Evolutionary conservation across 1,284 basidiomycete species (phyloP).

Genomic region (Ganoderma lucidum): DNA sequence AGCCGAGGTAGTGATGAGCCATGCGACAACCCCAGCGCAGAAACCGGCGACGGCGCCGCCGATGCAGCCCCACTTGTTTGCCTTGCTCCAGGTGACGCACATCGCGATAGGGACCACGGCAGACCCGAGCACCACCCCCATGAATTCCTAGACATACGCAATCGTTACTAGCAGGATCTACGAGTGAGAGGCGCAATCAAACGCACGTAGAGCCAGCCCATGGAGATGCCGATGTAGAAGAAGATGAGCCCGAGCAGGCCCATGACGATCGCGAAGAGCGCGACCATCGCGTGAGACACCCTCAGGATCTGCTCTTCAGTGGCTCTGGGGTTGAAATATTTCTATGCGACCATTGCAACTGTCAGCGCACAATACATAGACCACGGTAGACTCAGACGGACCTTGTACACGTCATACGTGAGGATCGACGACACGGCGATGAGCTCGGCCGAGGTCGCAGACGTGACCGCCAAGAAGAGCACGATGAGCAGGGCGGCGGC

Average conservation of each 20-base stretch:
- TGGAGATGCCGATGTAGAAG: slow-evolving; percentile 88
- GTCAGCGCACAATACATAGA: neutral
- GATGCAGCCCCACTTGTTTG: slow-evolving; percentile 86
- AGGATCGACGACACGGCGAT: slow-evolving; percentile 86
- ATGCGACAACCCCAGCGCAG: slow-evolving; percentile 73
- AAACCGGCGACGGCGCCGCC: slow-evolving; percentile 79
- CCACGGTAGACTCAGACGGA: slow-evolving; percentile 19
- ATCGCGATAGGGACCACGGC: slow-evolving; percentile 89
- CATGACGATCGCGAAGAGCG: slow-evolving; percentile 80
- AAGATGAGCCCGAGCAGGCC: slow-evolving; percentile 87
- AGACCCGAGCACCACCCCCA: slow-evolving; percentile 86
- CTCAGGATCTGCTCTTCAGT: slow-evolving; percentile 65
- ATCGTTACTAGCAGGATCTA: too few relatives aligned
- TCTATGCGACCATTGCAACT: slow-evolving; percentile 36
- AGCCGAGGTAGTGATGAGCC: slow-evolving; percentile 85
- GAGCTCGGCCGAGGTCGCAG: slow-evolving; percentile 88
- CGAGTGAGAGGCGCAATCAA: neutral
- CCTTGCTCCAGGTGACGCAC: slow-evolving; percentile 82
- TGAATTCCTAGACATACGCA: slow-evolving; percentile 64
- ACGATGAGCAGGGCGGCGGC: slow-evolving; percentile 76
- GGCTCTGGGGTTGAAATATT: slow-evolving; percentile 66
- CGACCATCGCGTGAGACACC: slow-evolving; percentile 59
- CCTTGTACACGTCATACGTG: slow-evolving; percentile 82
- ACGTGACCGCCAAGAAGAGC: slow-evolving; percentile 87
- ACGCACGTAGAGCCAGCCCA: slow-evolving; percentile 88